A percentile compares a stretch with the other conserved stretches of the same genome.
phyloP scores from a whole-genome alignment of 192 early-diverging fungal genomes.

The Coemansia umbellata region DNA sequence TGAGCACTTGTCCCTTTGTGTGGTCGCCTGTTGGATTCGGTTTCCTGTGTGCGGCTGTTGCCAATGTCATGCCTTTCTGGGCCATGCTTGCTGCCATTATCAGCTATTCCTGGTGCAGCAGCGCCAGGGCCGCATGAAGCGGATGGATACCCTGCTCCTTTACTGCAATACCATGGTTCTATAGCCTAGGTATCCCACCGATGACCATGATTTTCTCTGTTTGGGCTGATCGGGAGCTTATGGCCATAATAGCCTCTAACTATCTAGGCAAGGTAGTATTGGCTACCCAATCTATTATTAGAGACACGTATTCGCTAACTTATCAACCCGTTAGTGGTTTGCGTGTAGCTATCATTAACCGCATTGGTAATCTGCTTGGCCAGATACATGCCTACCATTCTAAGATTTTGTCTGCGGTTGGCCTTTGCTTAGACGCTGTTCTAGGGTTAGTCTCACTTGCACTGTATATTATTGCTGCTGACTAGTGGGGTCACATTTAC shows the following conservation, averaged over 20 bases:
- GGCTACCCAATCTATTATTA: conserved; percentile 73
- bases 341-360: conserved; percentile 67
- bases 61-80: no score
- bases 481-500: no score
- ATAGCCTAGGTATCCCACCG: conserved; percentile 80
- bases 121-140: no score
- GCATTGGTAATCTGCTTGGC: conserved; percentile 72
- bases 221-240: conserved; percentile 75
- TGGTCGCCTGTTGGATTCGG: no score
- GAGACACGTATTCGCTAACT: conserved; percentile 61
- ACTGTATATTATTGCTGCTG: conserved; percentile 40
- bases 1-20: no score
- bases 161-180: no score
- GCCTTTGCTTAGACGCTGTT: conserved; percentile 18
- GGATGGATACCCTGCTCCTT: no score
- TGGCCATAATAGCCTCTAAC: conserved; percentile 74
- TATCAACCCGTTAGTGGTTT: conserved; percentile 70
- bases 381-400: conserved; percentile 52
- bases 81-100: no score
- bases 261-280: conserved; percentile 55
- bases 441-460: conserved; percentile 49
- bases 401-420: conserved; percentile 49
- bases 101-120: no score
- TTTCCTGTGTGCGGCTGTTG: no score
- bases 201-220: conserved; percentile 76